Conservation (phyloP, 306 rosid genomes). For the Cucurbita moschata region DNA sequence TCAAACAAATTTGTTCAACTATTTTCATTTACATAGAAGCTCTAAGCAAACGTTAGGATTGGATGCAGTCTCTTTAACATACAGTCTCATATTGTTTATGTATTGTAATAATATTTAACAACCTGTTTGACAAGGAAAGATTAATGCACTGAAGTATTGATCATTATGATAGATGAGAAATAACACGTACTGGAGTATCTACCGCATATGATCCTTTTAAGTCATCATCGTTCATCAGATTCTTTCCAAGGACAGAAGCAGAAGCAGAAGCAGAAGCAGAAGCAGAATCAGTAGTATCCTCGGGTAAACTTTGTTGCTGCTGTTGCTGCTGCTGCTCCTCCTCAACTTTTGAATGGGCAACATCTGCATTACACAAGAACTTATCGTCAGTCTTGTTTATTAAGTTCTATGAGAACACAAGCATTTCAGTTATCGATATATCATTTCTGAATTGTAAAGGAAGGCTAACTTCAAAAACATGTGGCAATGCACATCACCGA, state of each 20-base stretch:
- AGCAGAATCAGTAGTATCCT: constrained; percentile 36
- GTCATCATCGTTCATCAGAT: constrained; percentile 68
- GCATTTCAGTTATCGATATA: background rate
- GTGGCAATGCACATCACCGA: background rate
- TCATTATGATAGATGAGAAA: constrained; percentile 5
- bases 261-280: constrained; percentile 25
- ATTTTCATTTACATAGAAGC: background rate
- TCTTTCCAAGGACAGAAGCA: constrained; percentile 56
- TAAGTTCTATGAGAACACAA: background rate
- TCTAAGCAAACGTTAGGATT: background rate
- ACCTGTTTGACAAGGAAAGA: background rate
- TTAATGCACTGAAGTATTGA: background rate
- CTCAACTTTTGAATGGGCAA: constrained; percentile 43
- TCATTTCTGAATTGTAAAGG: background rate
- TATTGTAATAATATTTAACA: background rate
- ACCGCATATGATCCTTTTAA: constrained; percentile 45
- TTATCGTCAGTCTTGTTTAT: background rate
- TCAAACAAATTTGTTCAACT: background rate
- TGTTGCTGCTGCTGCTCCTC: constrained; percentile 67
- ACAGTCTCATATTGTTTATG: background rate
- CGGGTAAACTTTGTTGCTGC: constrained; percentile 53
- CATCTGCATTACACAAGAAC: constrained; percentile 39
- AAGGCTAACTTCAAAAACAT: background rate
- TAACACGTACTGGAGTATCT: constrained; percentile 51
- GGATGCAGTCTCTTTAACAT: background rate